Percentiles rank a stretch among this genome's conserved stretches.
Evolutionary conservation across 257 asterid genomes (phyloP).

Genomic region (Nicotiana benthamiana): DNA sequence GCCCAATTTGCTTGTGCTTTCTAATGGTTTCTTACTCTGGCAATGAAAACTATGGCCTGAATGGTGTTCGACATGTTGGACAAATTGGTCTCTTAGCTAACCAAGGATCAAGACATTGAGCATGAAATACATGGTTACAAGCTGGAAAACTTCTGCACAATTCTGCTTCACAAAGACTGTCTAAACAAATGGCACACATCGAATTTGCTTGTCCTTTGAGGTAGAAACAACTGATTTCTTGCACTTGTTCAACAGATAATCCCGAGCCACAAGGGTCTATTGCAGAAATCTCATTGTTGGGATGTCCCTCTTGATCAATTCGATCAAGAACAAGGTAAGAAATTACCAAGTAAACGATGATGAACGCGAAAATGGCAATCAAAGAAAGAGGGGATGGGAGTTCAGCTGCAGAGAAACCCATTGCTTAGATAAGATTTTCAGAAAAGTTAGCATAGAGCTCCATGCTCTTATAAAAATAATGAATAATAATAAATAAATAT

Average conservation of each 20-base stretch:
- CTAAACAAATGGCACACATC: constrained; percentile 51
- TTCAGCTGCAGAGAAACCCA: constrained; percentile 26
- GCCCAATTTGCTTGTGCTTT: background rate
- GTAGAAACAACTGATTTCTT: constrained; percentile 36
- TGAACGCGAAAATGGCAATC: constrained; percentile 29
- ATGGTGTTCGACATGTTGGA: constrained; percentile 48
- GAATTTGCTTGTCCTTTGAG: constrained; percentile 11
- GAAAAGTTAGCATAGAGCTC: constrained; percentile 28
- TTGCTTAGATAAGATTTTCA: background rate
- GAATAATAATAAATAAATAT: background rate
- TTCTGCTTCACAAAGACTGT: constrained; percentile 25
- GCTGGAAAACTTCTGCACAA: constrained; percentile 44
- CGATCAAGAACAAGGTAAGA: constrained; percentile 39
- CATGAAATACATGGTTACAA: constrained; percentile 53
- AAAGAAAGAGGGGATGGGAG: constrained; percentile 40
- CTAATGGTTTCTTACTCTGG: background rate
- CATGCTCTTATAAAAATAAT: background rate
- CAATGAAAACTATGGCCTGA: constrained; percentile 10
- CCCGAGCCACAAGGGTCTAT: constrained; percentile 12
- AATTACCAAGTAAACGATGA: constrained; percentile 30
- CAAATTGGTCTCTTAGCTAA: constrained; percentile 38
- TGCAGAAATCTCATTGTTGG: background rate
- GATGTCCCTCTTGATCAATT: constrained; percentile 16
- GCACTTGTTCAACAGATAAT: constrained; percentile 34
- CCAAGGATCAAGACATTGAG: constrained; percentile 56